Evolutionary conservation across 2,329 filamentous ascomycete genomes (phyloP).

Genomic region (Phialocephala sp.): DNA sequence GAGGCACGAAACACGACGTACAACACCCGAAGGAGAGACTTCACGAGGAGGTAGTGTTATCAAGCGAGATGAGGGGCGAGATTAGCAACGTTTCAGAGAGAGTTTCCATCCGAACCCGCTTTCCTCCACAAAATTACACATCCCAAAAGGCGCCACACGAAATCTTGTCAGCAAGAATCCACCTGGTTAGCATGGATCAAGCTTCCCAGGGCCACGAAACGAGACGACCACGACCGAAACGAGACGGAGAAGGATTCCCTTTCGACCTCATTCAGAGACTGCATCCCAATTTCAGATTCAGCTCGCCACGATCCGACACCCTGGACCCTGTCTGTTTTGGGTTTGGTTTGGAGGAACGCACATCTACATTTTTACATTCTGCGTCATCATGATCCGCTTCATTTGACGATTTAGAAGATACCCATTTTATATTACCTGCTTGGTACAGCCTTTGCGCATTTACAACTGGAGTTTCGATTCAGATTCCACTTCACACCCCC

Average conservation of each 20-base stretch:
- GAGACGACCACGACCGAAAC: constrained; percentile 29
- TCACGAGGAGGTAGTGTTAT: constrained; percentile 29
- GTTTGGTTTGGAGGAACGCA: constrained; percentile 6
- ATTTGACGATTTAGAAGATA: constrained; percentile 35
- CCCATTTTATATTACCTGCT: constrained; percentile 28
- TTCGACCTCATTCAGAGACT: constrained; percentile 9
- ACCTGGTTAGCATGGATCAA: constrained; percentile 1
- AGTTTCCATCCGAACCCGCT: constrained; percentile 24
- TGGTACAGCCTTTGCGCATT: constrained; percentile 15
- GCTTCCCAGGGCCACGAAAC: constrained; percentile 20
- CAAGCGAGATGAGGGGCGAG: constrained; percentile 43
- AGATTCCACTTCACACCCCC: no score
- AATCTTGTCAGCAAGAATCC: constrained; percentile 27
- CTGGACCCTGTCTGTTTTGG: constrained; percentile 7
- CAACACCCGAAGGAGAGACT: constrained; percentile 35
- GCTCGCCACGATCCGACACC: constrained; percentile 11
- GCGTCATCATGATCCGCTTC: constrained; percentile 21
- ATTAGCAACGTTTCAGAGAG: constrained; percentile 41
- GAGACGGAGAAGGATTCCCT: constrained; percentile 19
- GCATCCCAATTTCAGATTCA: constrained; percentile 23
- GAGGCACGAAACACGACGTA: constrained; percentile 40
- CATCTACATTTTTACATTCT: constrained; percentile 23
- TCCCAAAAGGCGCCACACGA: constrained; percentile 13
- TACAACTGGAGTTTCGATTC: constrained; percentile 15
- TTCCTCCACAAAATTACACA: constrained; percentile 17